Evolutionary conservation across 306 rosid genomes (phyloP), one percentile per base, ranked within the genome.

Genomic region (Arachis hypogaea): DNA sequence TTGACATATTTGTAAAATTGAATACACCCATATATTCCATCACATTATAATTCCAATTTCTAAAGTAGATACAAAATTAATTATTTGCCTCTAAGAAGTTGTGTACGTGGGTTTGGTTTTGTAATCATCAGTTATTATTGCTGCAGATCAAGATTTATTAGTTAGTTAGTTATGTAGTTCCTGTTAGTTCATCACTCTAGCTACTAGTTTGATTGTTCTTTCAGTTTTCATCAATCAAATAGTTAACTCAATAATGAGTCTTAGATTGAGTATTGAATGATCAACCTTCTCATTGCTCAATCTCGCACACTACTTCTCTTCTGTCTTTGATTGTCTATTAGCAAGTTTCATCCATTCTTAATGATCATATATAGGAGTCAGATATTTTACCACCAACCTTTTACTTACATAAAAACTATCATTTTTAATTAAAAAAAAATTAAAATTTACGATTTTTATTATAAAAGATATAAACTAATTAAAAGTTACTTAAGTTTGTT

Each of bases 231-330:
- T 36, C 42, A 12, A 40, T 65, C 22, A 82, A 71, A 33, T 12
- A 38, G 22, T 38, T 60, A 11, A 30, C 51, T 56, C 50, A 80
- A 74, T 72, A 59, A 72, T 38, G 69, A 69, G 60, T 59, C 10
- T 55, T 45, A 64, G 3, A 80, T 64, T 42, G 59, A 55, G 18
- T 6, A 65, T 43, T 54, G 36, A 78, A 45, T 72, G 74, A 74
- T 49, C 62, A 59, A 50, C 42, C 66, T 54, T 22, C 71, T 59
- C 80, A 81, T 65, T 75, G 57, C 58, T 70, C 52, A 47, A 78
- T 56, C 80, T 63, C 16, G 1, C 38, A 71, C 72, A 71, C 74
- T 22, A 74, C 72, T 58, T 42, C 30, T 74, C 49, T 36, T 54
- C 44, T 30, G 72, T 33, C 38, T 33, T 33, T 33, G 38, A 33